Conservation (phyloP, 2,329 filamentous ascomycete species). For the Rhynchosporium agropyri region DNA sequence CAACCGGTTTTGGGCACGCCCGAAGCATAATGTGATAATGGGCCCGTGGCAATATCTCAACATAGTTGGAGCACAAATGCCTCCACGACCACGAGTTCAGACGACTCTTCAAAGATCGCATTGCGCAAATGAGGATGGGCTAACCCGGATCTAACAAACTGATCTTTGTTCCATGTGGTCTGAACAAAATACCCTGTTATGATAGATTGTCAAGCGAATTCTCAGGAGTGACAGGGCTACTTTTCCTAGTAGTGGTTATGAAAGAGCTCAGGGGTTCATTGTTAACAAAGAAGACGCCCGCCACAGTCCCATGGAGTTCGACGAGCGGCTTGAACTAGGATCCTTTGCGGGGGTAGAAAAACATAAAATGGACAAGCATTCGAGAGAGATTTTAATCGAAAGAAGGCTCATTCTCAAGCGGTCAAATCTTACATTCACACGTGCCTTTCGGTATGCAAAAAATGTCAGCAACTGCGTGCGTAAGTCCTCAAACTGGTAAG, state of each 20-base stretch:
- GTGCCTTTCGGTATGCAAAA: neutral
- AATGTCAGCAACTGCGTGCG: neutral
- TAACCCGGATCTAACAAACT: neutral
- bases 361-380: conserved; percentile 12
- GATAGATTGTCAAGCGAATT: neutral
- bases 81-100: neutral
- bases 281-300: conserved; percentile 1
- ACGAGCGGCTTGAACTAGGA: neutral
- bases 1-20: neutral
- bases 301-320: conserved; percentile 4
- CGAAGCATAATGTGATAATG: neutral
- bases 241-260: neutral
- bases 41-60: neutral
- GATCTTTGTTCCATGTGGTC: neutral
- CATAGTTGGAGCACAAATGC: neutral
- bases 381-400: neutral
- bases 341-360: neutral
- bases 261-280: neutral
- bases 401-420: conserved; percentile 6
- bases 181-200: neutral
- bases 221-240: neutral
- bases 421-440: neutral
- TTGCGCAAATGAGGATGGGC: neutral
- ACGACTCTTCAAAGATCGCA: neutral
- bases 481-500: neutral